Evolutionary conservation across 208 protist genomes (phyloP).

Genomic region (Lotmaria passim): DNA sequence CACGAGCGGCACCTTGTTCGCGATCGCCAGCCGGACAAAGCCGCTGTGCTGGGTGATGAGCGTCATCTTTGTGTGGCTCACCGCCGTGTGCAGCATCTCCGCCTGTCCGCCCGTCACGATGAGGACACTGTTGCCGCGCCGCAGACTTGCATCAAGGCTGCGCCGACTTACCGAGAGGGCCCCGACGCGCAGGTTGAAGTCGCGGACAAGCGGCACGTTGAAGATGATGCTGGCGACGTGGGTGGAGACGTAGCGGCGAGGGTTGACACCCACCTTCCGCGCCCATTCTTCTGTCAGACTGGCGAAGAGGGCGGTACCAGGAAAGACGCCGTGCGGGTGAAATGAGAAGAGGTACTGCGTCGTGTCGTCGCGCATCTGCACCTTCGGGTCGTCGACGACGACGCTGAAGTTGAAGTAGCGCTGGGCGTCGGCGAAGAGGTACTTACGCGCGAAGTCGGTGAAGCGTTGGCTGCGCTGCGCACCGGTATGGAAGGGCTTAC

Average conservation of each 20-base stretch:
- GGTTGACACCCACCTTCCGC: slow-evolving; percentile 58
- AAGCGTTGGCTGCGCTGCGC: slow-evolving; percentile 50
- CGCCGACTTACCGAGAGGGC: slow-evolving; percentile 60
- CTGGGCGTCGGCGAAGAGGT: slow-evolving; percentile 64
- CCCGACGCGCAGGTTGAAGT: slow-evolving; percentile 76
- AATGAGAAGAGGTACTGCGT: slow-evolving; percentile 82
- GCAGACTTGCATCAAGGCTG: slow-evolving; percentile 56
- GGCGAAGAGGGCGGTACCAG: slow-evolving; percentile 70
- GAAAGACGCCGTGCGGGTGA: slow-evolving; percentile 86
- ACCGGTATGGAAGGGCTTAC: slow-evolving; percentile 69
- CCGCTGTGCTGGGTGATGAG: slow-evolving; percentile 83
- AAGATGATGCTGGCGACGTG: slow-evolving; percentile 82
- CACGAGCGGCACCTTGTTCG: slow-evolving; percentile 70
- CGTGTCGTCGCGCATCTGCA: slow-evolving; percentile 52
- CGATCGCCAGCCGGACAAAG: slow-evolving; percentile 78
- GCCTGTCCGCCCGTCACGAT: slow-evolving; percentile 89
- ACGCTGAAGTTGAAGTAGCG: slow-evolving; percentile 79
- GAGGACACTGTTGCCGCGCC: slow-evolving; percentile 69
- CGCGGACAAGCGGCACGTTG: slow-evolving; percentile 71
- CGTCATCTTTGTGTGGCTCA: slow-evolving; percentile 52
- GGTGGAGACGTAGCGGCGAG: slow-evolving; percentile 48
- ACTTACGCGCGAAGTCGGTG: slow-evolving; percentile 54
- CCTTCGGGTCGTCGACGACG: slow-evolving; percentile 58
- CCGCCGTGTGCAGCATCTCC: slow-evolving; percentile 77
- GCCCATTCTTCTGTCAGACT: slow-evolving; percentile 63